Evolutionary conservation across 2,329 filamentous ascomycete species (phyloP).

Genomic region (Calycina herbarum): DNA sequence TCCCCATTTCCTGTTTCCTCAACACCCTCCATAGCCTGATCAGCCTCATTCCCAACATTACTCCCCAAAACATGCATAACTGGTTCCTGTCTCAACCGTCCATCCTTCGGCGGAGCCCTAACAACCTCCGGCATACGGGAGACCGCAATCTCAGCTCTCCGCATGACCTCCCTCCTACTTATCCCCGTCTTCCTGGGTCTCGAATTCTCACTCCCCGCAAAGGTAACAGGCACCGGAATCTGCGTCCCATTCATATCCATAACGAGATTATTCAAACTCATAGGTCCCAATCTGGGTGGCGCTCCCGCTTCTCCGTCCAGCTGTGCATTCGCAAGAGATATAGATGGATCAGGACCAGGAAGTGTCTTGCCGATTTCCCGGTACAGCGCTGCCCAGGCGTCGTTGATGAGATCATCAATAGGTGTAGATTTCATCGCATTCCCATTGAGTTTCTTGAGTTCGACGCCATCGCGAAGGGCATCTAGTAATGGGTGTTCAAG

Average conservation of each 20-base stretch:
- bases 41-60: constrained; percentile 25
- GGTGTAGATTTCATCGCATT: constrained; percentile 80
- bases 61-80: constrained; percentile 40
- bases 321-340: constrained; percentile 45
- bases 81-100: constrained; percentile 38
- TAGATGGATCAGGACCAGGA: constrained; percentile 37
- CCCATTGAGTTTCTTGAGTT: constrained; percentile 78
- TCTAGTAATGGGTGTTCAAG: constrained; percentile 54
- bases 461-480: constrained; percentile 64
- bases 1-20: constrained; percentile 32
- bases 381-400: constrained; percentile 81
- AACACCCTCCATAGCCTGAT: not conserved
- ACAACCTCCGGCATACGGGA: constrained; percentile 40
- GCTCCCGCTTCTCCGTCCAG: constrained; percentile 46
- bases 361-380: constrained; percentile 63
- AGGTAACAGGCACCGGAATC: constrained; percentile 28
- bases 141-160: constrained; percentile 61
- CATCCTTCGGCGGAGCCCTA: constrained; percentile 38
- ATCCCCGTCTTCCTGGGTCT: constrained; percentile 34
- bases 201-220: constrained; percentile 28
- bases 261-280: constrained; percentile 37
- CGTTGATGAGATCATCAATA: constrained; percentile 92
- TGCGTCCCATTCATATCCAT: constrained; percentile 36
- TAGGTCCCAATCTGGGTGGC: constrained; percentile 29
- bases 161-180: constrained; percentile 51